Evolutionary conservation across 345 rosid species (phyloP), one percentile per base, ranked within the genome.

Genomic region (Hevea brasiliensis): DNA sequence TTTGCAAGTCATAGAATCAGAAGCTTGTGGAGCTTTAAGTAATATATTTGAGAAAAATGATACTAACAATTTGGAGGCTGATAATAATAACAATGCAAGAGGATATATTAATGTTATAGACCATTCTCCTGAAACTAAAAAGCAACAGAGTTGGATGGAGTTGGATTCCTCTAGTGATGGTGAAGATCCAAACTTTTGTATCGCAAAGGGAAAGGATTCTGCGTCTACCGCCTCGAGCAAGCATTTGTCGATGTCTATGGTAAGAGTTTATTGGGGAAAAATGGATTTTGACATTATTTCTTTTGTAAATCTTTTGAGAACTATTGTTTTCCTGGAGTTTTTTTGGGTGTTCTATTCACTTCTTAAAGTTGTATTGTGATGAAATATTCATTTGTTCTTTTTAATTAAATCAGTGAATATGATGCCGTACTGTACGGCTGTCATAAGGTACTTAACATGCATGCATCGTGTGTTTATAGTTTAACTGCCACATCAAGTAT

Each of bases 21-120:
- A 92, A 77, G 91, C 91, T 68, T 92, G 91, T 70, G 97, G 97
- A 68, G 75, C 89, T 72, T 79, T 92, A 73, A 83, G 73, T 60
- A 76, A 81, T 57, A 79, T 94, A 82, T 87, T 92, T 72, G 81
- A 75, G 68, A 77, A 76, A 66, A 60, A 84, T 73, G 71, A 8
- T 51, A 27, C 63, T 26, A 62, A 35, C 68, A 70, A 57, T 35
- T 7, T 57, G 50, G 68, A 76, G 50, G 76, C 48, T 41, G 73
- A 61, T 32, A 61, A 68, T 54, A 67, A 47, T 63, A 72, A 64
- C 4, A 79, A 56, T 61, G 58, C 29, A 32, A 60, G 72, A 63
- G 58, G 68, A 18, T 71, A 79, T 27, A 82, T 89, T 37, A 67
- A 85, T 69, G 76, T 88, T 32, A 72, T 76, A 47, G 88, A 85